Base-by-base conservation (phyloP, 2,329 filamentous ascomycete species). In the Monascus ruber region DNA sequence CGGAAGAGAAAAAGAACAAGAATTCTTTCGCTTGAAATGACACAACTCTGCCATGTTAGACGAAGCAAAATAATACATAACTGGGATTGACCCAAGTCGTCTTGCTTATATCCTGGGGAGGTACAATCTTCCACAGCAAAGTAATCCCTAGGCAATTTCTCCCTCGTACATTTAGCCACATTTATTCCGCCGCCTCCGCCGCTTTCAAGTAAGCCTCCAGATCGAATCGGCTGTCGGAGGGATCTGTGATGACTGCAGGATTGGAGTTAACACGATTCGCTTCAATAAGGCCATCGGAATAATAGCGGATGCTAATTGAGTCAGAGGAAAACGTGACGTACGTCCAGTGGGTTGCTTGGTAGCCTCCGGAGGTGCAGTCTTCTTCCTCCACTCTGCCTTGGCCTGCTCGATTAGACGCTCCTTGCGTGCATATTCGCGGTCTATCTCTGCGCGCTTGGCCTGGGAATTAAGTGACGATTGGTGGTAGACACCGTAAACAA, bases 401-500 rank as follows among this genome's bases (percentile, higher is more conserved):
- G 91, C 91, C 69, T 94, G 76, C 58, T 83, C 72, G 73, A 98
- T 96, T 73, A 96, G 74, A 54, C 80, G 77, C 69, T 87, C 77
- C 76, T 96, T 93, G 70, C 85, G 83, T 62, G 88, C 75, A 65
- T 89, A 96, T 65, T 94, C 85, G 61, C 79, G 78, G 67, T 93
- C 71, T 55, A 77, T 75, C 55, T 81, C 77, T 52, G 79, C 73
- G 46, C 75, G 68, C 69, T 80, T 83, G 59, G 87, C 79, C 56
- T 76, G 67, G 41, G 83, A 67, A 52, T 71, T 81, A 66, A 98
- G 82, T 47, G 78, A 76, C 60, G 82, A 74, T 73, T 98, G 91
- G 73, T 94, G 89, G 68, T 81, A 85, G 73, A 94, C 79, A 65
- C 91, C 91, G 73, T 98, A 98, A 71, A 94, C 81, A 63, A 96